Base-by-base conservation (phyloP, 495 filamentous ascomycete species). In the Filosporella fistucella region DNA sequence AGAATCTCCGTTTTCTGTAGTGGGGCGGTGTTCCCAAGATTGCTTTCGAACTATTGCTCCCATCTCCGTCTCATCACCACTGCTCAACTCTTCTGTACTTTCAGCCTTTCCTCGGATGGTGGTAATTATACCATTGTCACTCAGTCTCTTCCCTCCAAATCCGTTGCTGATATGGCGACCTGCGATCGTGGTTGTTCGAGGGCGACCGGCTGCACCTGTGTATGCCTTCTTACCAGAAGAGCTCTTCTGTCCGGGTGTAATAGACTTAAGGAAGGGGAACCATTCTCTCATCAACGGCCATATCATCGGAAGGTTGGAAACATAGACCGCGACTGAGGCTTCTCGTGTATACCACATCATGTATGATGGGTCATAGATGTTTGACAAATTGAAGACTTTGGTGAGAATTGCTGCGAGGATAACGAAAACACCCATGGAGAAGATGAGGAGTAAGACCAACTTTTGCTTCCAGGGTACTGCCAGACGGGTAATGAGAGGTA, bases 261-360 rank as follows among this genome's bases (percentile, higher is more conserved):
- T 10, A 21, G 10, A 22, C n/a, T 28, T 32, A 10, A 55, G 34
- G 8, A 25, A 4, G 9, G 52, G 52, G 42, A 55, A 46, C 45
- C 45, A 55, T 11, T 55, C 52, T 13, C 62, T 55, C 29, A 72
- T 46, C 23, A 71, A 57, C 2, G 64, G 62, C 72, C 72, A 76
- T 33, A 73, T 63, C 47, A 72, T 55, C 0, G 72, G 72, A 0
- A 76, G 52, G 47, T 73, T 77, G 32, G 69, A 59, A 7, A 76
- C 70, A 48, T 69, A 71, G 13, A 76, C 58, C 1, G 68, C 67
- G 1, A 68, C 64, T 0, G 63, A 62, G 1, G 69, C 63, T 53
- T 77, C 74, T 14, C 70, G 69, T 23, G 68, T 62, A 52, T 77
- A 75, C 71, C 72, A 77, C 6, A 70, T 55, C 55, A 71, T 68